Conservation (phyloP, 2,329 filamentous ascomycete genomes). For the Aspergillus arachidicola region DNA sequence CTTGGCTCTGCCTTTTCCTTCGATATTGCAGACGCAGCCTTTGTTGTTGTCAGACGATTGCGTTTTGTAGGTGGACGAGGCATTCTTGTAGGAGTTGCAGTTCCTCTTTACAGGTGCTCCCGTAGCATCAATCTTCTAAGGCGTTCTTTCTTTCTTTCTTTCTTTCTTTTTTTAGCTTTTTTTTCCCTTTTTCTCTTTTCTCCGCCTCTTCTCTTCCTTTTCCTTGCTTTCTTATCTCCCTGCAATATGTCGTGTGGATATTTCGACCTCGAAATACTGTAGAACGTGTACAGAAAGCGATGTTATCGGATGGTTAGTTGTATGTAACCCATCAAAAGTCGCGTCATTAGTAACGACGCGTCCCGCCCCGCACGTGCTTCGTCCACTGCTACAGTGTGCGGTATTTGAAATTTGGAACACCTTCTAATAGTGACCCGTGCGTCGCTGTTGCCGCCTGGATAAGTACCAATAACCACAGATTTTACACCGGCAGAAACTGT, state of each 20-base stretch:
- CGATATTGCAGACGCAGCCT: conserved; percentile 2
- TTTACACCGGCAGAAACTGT: no score
- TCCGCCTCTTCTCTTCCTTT: not conserved
- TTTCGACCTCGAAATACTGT: not conserved
- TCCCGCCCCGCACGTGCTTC: not conserved
- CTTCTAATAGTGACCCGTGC: no score
- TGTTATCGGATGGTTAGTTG: not conserved
- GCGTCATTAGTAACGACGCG: not conserved
- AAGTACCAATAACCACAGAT: no score
- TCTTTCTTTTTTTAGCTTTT: no score
- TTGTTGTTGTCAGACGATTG: conserved; percentile 22
- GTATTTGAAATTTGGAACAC: not conserved
- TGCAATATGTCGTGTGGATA: not conserved
- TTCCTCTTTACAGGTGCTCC: not conserved
- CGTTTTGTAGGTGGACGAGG: conserved; percentile 33
- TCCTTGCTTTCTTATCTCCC: not conserved
- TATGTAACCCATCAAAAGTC: not conserved
- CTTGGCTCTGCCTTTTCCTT: conserved; percentile 7
- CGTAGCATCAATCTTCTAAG: not conserved
- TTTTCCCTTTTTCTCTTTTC: not conserved
- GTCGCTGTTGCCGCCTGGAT: no score
- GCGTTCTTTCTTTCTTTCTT: not conserved
- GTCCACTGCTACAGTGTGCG: not conserved
- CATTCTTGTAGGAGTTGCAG: conserved; percentile 19
- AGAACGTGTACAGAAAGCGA: not conserved